Evolutionary conservation across 805 yeast genomes (phyloP).

Genomic region (Nakazawaea sp.): DNA sequence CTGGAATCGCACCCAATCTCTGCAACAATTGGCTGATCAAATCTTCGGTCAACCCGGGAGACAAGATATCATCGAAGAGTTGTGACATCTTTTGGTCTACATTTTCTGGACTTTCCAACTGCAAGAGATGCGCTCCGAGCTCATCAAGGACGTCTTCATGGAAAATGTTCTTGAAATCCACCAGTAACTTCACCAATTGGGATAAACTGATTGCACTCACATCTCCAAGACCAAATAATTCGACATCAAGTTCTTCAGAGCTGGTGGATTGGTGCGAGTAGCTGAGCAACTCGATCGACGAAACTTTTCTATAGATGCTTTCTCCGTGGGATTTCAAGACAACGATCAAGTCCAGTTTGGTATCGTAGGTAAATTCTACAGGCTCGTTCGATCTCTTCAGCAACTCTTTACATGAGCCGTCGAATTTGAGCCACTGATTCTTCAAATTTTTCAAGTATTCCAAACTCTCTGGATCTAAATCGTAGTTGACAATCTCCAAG

Average conservation of each 20-base stretch:
- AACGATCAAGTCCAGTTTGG: conserved; percentile 21
- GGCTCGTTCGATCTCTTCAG: conserved; percentile 55
- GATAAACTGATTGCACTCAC: background rate
- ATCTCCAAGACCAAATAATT: background rate
- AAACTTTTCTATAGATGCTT: conserved; percentile 26
- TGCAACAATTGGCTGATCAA: conserved; percentile 31
- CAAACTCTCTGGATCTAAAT: conserved; percentile 20
- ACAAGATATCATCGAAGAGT: conserved; percentile 35
- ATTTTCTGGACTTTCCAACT: conserved; percentile 28
- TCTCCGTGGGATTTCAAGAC: conserved; percentile 28
- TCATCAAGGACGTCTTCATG: conserved; percentile 26
- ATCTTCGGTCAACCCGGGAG: conserved; percentile 31
- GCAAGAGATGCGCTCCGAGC: conserved; percentile 18
- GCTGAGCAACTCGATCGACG: conserved; percentile 12
- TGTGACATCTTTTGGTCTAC: conserved; percentile 26
- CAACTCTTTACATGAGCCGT: conserved; percentile 66
- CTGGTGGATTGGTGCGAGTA: background rate
- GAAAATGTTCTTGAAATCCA: conserved; percentile 31
- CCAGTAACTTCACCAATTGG: conserved; percentile 21
- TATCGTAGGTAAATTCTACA: conserved; percentile 38
- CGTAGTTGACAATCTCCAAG: conserved; percentile 12
- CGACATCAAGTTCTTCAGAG: background rate
- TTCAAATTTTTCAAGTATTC: conserved; percentile 29
- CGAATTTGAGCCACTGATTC: conserved; percentile 63
- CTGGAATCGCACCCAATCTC: conserved; percentile 30